These are phyloP conservation scores for Floccularia luteovirens DNA, from an alignment of 768 basidiomycete species.

Conservation along the genomic window DNA sequence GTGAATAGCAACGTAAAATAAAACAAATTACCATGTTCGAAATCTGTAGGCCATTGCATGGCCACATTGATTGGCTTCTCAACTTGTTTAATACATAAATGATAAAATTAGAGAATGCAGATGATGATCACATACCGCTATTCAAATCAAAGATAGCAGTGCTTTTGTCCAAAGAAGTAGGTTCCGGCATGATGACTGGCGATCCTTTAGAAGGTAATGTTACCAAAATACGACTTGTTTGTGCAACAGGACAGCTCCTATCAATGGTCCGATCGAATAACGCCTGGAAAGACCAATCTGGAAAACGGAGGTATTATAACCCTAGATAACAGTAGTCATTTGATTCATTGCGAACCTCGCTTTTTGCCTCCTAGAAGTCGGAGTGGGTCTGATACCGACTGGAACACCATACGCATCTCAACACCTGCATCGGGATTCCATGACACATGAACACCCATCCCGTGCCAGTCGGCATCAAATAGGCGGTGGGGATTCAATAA, in stretches of 20 bases:
- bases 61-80: constrained; percentile 44
- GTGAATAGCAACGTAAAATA: background rate
- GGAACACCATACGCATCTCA: constrained; percentile 61
- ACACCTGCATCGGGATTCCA: constrained; percentile 52
- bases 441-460: constrained; percentile 71
- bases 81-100: constrained; percentile 17
- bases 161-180: constrained; percentile 23
- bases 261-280: constrained; percentile 63
- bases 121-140: constrained; percentile 25
- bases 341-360: constrained; percentile 38
- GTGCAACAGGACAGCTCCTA: constrained; percentile 64
- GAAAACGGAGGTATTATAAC: constrained; percentile 6
- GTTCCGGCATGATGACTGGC: constrained; percentile 48
- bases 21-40: constrained; percentile 48
- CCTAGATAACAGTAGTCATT: background rate
- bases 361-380: constrained; percentile 39
- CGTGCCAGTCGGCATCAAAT: constrained; percentile 91
- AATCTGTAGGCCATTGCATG: constrained; percentile 52
- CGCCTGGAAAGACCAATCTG: constrained; percentile 70
- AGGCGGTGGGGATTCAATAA: constrained; percentile 81
- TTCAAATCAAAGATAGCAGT: constrained; percentile 41
- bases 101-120: constrained; percentile 8
- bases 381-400: constrained; percentile 76
- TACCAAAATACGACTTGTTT: constrained; percentile 47
- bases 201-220: constrained; percentile 30